Evolutionary conservation across 192 early-diverging fungal species (phyloP), one percentile per base, ranked within the genome.

Genomic region (Paraglomus brasilianum): DNA sequence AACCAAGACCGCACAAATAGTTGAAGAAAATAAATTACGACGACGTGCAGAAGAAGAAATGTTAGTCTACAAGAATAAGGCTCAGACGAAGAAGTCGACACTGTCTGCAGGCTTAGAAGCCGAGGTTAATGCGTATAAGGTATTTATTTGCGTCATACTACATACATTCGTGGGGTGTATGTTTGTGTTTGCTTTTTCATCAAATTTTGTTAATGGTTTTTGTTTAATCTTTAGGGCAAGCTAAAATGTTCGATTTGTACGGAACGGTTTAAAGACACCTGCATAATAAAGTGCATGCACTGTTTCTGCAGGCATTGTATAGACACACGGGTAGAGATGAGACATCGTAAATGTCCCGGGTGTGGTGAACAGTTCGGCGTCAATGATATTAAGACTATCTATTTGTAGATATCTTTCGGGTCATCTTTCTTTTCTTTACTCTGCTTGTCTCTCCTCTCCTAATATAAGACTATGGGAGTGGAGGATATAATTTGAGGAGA

Each of bases 271-370:
- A 95, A 94, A 71, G 83, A 82, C 14, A 90, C 92, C 71, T 81
- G 86, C 4, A 73, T 97, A 7, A 41, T 82, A 50, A 84, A 87
- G 36, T 97, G 95, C 74, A 95, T 94, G 94, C 95, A 97, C 64
- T 87, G 87, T 30, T 97, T 96, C 80, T 97, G 95, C 79, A 89
- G 90, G 60, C 78, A 84, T 49, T 97, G 95, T 72, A 81, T 97
- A 43, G 90, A 95, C 66, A 82, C 83, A 45, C 84, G 88, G 41
- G 81, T 85, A 69, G 87, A 90, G 43, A 90, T 91, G 0, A 80
- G 93, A 9, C 92, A 95, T 75, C 82, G 92, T 76, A 93, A 94
- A 77, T 96, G 94, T 76, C 92, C 92, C 17, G 89, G 83, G 49
- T 96, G 94, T 76, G 86, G 84, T 59, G 81, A 87, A 60, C 76